phyloP scores from a whole-genome alignment of 306 rosid species.

The Citrullus colocynthis region DNA sequence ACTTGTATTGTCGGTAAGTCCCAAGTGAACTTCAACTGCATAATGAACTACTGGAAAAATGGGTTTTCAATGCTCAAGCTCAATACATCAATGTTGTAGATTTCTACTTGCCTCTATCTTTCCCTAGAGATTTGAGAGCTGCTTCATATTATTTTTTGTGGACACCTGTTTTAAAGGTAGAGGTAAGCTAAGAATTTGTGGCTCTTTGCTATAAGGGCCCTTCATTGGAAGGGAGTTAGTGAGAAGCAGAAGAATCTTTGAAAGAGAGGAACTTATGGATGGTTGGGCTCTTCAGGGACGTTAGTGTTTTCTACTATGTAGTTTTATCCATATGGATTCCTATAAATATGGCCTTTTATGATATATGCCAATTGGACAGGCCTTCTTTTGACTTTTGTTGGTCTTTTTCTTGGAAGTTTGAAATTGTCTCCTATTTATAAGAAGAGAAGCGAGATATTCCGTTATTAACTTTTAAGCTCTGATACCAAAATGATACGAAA shows the following conservation, averaged over 20 bases:
- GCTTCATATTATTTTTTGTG: not conserved
- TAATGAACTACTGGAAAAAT: not conserved
- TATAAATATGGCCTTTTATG: not conserved
- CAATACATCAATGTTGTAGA: not conserved
- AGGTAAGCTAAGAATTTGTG: not conserved
- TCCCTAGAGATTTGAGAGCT: not conserved
- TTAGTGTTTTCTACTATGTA: not conserved
- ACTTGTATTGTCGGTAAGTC: constrained; percentile 58
- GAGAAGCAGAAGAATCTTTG: not conserved
- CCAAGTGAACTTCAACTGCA: not conserved
- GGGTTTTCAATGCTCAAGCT: not conserved
- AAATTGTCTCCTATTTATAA: not conserved
- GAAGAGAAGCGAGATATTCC: not conserved
- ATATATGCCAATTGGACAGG: not conserved
- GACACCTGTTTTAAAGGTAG: not conserved
- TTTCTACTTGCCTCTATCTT: not conserved
- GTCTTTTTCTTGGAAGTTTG: not conserved
- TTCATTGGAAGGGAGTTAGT: not conserved
- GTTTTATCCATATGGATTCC: not conserved
- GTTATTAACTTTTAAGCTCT: not conserved
- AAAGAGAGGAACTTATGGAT: not conserved
- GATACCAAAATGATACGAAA: no score
- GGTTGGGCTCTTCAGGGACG: not conserved
- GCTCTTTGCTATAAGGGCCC: not conserved
- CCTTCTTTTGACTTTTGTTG: not conserved